Conservation (phyloP, 164 flowering plant genomes). For the Magnolia kwangsiensis region DNA sequence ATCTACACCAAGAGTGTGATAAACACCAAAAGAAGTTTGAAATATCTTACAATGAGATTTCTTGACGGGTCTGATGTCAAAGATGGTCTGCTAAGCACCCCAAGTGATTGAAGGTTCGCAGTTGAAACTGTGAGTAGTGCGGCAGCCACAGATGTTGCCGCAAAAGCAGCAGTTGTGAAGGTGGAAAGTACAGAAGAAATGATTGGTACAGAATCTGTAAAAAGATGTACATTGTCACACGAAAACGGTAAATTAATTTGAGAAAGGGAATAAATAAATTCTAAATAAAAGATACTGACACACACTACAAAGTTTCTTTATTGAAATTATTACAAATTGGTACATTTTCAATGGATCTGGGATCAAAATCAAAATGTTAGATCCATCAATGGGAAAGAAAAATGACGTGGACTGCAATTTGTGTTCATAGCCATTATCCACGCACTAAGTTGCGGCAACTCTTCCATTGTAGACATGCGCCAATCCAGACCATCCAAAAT, state of each 20-base stretch:
- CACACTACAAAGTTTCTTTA: too few species aligned
- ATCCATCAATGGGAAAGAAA: too few species aligned
- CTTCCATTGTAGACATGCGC: too few species aligned
- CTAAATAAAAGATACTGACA: too few species aligned
- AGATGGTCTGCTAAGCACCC: slow-evolving; percentile 45
- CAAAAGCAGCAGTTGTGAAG: slow-evolving; percentile 49
- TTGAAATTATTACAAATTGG: too few species aligned
- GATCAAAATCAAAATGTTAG: too few species aligned
- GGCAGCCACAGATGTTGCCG: slow-evolving; percentile 50
- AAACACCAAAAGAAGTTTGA: neutral
- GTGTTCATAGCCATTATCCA: too few species aligned
- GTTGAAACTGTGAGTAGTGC: slow-evolving; percentile 72
- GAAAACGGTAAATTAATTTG: neutral
- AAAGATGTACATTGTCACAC: neutral
- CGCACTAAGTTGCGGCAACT: too few species aligned
- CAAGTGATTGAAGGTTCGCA: slow-evolving; percentile 61
- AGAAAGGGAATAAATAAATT: neutral
- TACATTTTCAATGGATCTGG: too few species aligned
- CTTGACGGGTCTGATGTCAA: slow-evolving; percentile 63
- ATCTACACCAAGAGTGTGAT: neutral
- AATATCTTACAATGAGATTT: slow-evolving; percentile 66
- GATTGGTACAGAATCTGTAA: slow-evolving; percentile 70
- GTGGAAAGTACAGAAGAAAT: slow-evolving; percentile 45
- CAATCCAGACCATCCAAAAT: too few species aligned
- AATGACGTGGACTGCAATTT: too few species aligned